Percentiles rank a stretch among this genome's conserved stretches.
Evolutionary conservation across 2,329 filamentous ascomycete genomes (phyloP).

Genomic region (Tolypocladium sp.): DNA sequence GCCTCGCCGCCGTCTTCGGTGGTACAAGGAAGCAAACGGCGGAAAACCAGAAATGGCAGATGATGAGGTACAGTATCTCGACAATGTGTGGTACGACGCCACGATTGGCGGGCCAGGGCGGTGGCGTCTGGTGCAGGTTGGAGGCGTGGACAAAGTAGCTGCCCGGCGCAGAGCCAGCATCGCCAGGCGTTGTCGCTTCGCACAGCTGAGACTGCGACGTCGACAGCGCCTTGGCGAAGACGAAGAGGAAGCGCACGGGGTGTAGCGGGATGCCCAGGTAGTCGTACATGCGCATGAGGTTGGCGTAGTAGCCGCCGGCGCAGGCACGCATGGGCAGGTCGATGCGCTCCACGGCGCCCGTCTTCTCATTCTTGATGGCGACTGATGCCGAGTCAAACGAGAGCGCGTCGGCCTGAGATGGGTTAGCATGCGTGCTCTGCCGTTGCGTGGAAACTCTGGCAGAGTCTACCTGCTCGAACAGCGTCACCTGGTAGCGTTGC

Average conservation of each 20-base stretch:
- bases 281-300: slow-evolving; percentile 47
- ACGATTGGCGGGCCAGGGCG: slow-evolving; percentile 28
- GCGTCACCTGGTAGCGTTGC: slow-evolving; percentile 20
- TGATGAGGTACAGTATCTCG: slow-evolving; percentile 32
- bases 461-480: slow-evolving; percentile 26
- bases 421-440: background rate
- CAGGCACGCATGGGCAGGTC: slow-evolving; percentile 29
- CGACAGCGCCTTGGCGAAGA: slow-evolving; percentile 29
- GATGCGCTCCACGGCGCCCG: slow-evolving; percentile 21
- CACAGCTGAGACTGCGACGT: slow-evolving; percentile 1
- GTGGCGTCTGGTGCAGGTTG: slow-evolving; percentile 39
- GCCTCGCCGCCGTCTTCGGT: slow-evolving; percentile 14
- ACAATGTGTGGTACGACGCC: slow-evolving; percentile 27
- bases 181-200: slow-evolving; percentile 1
- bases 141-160: slow-evolving; percentile 45
- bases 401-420: slow-evolving; percentile 18
- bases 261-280: slow-evolving; percentile 41
- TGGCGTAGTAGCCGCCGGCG: slow-evolving; percentile 39
- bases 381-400: slow-evolving; percentile 30
- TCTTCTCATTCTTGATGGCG: slow-evolving; percentile 19
- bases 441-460: background rate
- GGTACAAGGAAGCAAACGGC: slow-evolving; percentile 38
- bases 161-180: slow-evolving; percentile 12
- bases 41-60: slow-evolving; percentile 45
- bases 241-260: slow-evolving; percentile 42